phyloP scores from a whole-genome alignment of 176 grass and related monocot genomes.

The Melocanna baccifera region DNA sequence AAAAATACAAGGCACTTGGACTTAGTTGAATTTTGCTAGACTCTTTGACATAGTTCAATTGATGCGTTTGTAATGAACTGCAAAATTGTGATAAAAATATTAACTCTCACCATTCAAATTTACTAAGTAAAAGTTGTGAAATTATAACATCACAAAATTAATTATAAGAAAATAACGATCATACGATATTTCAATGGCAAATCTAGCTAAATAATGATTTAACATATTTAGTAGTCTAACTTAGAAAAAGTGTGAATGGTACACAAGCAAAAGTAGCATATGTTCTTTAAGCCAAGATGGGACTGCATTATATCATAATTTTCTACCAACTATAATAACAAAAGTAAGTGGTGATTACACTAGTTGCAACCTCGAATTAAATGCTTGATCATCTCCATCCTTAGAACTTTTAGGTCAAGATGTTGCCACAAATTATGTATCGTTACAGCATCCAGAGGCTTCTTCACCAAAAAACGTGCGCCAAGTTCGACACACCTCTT shows the following conservation, averaged over 20 bases:
- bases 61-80: neutral
- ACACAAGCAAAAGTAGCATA: neutral
- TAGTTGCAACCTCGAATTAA: neutral
- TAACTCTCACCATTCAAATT: neutral
- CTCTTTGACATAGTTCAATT: neutral
- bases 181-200: too few relatives aligned
- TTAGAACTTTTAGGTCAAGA: neutral
- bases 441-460: neutral
- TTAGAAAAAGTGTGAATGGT: neutral
- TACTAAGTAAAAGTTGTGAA: neutral
- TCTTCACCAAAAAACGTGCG: slow-evolving; percentile 21
- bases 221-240: neutral
- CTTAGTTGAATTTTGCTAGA: neutral
- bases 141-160: neutral
- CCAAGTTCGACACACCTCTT: neutral
- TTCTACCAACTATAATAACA: neutral
- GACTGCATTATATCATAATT: neutral
- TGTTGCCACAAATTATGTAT: neutral
- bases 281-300: neutral
- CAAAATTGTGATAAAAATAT: neutral
- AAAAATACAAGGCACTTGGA: neutral
- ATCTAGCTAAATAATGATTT: neutral
- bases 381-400: neutral
- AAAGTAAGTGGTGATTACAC: neutral
- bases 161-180: too few relatives aligned